phyloP scores from a whole-genome alignment of 1,139 yeast species.

The Arxiozyma bovina region DNA sequence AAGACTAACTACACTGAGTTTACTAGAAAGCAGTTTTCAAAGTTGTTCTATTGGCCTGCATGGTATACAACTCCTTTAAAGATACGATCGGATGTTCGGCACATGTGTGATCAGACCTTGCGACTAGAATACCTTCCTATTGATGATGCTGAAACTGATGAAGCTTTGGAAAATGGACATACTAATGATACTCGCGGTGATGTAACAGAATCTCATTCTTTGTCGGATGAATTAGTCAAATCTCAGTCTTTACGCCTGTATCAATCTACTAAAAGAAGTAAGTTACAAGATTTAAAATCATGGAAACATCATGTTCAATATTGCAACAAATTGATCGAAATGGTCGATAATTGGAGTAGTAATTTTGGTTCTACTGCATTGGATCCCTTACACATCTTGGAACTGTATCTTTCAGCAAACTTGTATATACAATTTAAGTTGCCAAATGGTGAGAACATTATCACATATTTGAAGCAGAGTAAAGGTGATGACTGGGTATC shows the following conservation, averaged over 20 bases:
- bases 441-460: slow-evolving; percentile 19
- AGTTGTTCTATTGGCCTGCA: slow-evolving; percentile 70
- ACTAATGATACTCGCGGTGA: not conserved
- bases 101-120: slow-evolving; percentile 33
- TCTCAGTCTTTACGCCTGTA: slow-evolving; percentile 24
- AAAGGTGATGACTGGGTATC: slow-evolving; percentile 9
- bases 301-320: slow-evolving; percentile 42
- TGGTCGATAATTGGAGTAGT: slow-evolving; percentile 16
- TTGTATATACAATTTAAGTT: slow-evolving; percentile 21
- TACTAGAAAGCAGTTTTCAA: slow-evolving; percentile 52
- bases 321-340: slow-evolving; percentile 12
- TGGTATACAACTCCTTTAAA: slow-evolving; percentile 69
- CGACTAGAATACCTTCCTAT: slow-evolving; percentile 4
- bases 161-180: slow-evolving; percentile 4
- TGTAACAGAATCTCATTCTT: not conserved
- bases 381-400: slow-evolving; percentile 12
- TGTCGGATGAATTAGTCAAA: slow-evolving; percentile 16
- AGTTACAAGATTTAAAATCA: slow-evolving; percentile 36
- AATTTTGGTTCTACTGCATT: not conserved
- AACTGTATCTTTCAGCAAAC: slow-evolving; percentile 21
- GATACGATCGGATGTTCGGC: slow-evolving; percentile 42
- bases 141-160: slow-evolving; percentile 15
- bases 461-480: slow-evolving; percentile 11
- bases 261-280: slow-evolving; percentile 12
- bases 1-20: slow-evolving; percentile 54